Base-by-base conservation (phyloP, 1,139 yeast genomes). In the Groenewaldozyma sp. region DNA sequence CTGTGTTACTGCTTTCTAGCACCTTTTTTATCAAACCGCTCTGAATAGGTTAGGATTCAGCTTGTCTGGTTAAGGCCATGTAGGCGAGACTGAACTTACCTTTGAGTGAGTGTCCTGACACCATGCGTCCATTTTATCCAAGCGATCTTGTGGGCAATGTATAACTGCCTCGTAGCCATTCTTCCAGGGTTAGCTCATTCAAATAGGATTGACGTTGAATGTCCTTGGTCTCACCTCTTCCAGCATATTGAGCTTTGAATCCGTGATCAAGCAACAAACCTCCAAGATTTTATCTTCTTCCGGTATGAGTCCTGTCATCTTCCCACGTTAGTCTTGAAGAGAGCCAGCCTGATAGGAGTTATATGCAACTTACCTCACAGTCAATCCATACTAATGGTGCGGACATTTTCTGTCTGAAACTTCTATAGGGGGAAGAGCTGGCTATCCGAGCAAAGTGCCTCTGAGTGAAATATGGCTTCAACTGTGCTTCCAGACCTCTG, bases 261-360 rank as follows among this genome's bases (percentile, higher is more conserved):
- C 95, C 1, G 99, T 91, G 37, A 93, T 68, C 28, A 88, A 65
- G 58, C 96, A 87, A 58, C 97, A 87, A 24, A 93, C 78, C 60
- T 93, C 98, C 47, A 93, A 83, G 51, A 93, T 88, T 43, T 72
- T 76, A 53, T 86, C 94, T 4, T 70, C 70, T 42, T 66, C 59
- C 19, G 78, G 77, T 52, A 91, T 82, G 36, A 93, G 65, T 0
- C 99, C 99, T 0, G 99, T 93, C 98, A 93, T 93, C 59, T 59
- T 32, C 5, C 20, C n/a, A 17, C n/a, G n/a, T n/a, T n/a, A n/a
- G n/a, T n/a, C n/a, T 33, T 17, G 51, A 66, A 13, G n/a, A n/a
- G n/a, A n/a, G n/a, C n/a, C n/a, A n/a, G n/a, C n/a, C n/a, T n/a
- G n/a, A n/a, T n/a, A n/a, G n/a, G n/a, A n/a, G n/a, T n/a, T n/a